Conservation (phyloP, 345 rosid species). For the Chamaenerion angustifolium region DNA sequence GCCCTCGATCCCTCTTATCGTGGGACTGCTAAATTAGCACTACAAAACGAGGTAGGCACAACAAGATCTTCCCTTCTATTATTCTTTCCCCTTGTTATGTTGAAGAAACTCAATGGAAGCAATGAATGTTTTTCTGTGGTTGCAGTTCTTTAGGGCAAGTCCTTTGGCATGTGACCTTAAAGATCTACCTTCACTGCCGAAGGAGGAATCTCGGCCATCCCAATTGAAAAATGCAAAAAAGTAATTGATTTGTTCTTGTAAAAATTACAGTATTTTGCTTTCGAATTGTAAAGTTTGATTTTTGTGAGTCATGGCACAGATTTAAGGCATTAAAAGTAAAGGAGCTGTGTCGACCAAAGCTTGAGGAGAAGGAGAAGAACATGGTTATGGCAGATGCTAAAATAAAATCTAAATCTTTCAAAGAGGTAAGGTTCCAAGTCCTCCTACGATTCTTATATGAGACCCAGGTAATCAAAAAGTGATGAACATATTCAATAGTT, state of each 20-base stretch:
- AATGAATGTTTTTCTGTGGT: not conserved
- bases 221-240: slow-evolving; percentile 17
- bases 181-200: slow-evolving; percentile 31
- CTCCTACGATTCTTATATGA: too few species aligned
- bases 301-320: not conserved
- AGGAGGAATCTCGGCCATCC: slow-evolving; percentile 19
- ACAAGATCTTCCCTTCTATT: not conserved
- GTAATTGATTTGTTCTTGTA: slow-evolving; percentile 9
- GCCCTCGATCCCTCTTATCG: slow-evolving; percentile 57
- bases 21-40: slow-evolving; percentile 61
- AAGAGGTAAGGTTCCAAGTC: slow-evolving; percentile 19
- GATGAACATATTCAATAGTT: too few species aligned
- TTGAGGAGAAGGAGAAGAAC: slow-evolving; percentile 10
- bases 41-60: slow-evolving; percentile 40
- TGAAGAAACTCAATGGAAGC: not conserved
- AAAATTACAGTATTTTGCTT: not conserved
- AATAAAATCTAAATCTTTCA: slow-evolving; percentile 24
- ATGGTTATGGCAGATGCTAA: slow-evolving; percentile 7
- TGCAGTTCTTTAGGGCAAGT: slow-evolving; percentile 45
- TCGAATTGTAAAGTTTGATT: not conserved
- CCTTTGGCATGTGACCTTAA: slow-evolving; percentile 39
- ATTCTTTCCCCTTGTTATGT: not conserved
- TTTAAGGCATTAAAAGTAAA: slow-evolving; percentile 6
- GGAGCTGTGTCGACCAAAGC: slow-evolving; percentile 10
- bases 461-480: too few species aligned